A percentile compares a stretch with the other conserved stretches of the same genome.
Evolutionary conservation across 1,284 basidiomycete genomes (phyloP).

Genomic region (Ganoderma meredithae): DNA sequence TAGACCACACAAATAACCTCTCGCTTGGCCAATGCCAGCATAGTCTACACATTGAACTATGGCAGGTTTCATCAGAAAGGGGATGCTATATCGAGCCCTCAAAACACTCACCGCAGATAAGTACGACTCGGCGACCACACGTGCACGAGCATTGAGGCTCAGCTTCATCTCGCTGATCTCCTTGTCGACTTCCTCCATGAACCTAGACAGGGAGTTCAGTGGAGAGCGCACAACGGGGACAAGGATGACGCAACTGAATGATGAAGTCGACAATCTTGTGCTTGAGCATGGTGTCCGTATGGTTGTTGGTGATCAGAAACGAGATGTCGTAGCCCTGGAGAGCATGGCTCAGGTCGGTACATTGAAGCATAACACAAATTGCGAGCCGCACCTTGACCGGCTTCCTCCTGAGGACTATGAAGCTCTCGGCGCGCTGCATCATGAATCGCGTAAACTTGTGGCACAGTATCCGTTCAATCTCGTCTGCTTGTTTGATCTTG

Average conservation of each 20-base stretch:
- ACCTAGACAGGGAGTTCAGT: conserved; percentile 53
- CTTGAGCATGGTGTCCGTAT: conserved; percentile 98
- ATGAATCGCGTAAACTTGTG: conserved; percentile 99
- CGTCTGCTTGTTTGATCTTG: conserved; percentile 99
- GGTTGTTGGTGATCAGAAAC: conserved; percentile 97
- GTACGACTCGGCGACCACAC: conserved; percentile 96
- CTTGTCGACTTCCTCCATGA: conserved; percentile 98
- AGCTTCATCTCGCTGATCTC: conserved; percentile 93
- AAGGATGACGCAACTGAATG: conserved; percentile 75
- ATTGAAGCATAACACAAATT: background rate
- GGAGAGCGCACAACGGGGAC: background rate
- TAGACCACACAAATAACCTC: background rate
- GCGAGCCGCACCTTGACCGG: conserved; percentile 77
- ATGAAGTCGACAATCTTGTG: conserved; percentile 99
- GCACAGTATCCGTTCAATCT: conserved; percentile 96
- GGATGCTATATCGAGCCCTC: background rate
- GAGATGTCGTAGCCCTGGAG: conserved; percentile 95
- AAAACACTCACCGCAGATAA: conserved; percentile 68
- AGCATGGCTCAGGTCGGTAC: conserved; percentile 10
- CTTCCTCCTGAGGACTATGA: conserved; percentile 94
- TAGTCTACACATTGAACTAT: conserved; percentile 37
- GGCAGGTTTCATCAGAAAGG: background rate
- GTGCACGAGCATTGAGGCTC: conserved; percentile 93
- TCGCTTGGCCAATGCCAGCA: background rate
- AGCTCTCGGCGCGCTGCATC: conserved; percentile 98